These are phyloP conservation scores for Blepharisma undulans DNA, from an alignment of 169 alveolate species.

Conservation along the genomic window DNA sequence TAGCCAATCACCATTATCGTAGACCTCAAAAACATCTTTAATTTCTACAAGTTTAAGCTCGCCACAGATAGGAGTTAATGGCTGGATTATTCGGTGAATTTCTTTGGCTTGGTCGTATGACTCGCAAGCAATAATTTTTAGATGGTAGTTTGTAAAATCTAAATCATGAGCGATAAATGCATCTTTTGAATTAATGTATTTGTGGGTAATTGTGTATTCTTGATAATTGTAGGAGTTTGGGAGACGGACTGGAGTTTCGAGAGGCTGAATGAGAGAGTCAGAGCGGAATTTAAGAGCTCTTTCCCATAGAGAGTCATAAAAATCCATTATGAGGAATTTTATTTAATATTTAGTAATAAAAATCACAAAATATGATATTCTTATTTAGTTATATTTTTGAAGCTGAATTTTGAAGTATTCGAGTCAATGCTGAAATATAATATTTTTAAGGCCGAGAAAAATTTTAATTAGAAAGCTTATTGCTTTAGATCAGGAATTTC, in stretches of 20 bases:
- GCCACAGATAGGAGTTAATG: not conserved
- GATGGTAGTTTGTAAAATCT: not conserved
- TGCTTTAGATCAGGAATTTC: too few species aligned
- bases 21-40: conserved; percentile 13
- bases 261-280: not conserved
- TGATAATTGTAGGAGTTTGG: not conserved
- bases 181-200: not conserved
- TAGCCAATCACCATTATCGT: not conserved
- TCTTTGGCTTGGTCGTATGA: not conserved
- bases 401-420: too few species aligned
- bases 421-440: too few species aligned
- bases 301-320: not conserved
- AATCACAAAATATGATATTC: not conserved
- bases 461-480: too few species aligned
- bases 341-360: too few species aligned
- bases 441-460: too few species aligned
- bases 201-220: conserved; percentile 16
- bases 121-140: not conserved
- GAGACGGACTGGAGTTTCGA: not conserved
- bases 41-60: conserved; percentile 1
- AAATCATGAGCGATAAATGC: conserved; percentile 4
- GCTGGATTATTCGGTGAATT: not conserved
- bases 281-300: not conserved
- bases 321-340: not conserved
- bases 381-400: too few species aligned